A percentile compares a stretch with the other conserved stretches of the same genome.
Conservation (phyloP, 1,139 yeast species). For the Geotrichum carabidarum region DNA sequence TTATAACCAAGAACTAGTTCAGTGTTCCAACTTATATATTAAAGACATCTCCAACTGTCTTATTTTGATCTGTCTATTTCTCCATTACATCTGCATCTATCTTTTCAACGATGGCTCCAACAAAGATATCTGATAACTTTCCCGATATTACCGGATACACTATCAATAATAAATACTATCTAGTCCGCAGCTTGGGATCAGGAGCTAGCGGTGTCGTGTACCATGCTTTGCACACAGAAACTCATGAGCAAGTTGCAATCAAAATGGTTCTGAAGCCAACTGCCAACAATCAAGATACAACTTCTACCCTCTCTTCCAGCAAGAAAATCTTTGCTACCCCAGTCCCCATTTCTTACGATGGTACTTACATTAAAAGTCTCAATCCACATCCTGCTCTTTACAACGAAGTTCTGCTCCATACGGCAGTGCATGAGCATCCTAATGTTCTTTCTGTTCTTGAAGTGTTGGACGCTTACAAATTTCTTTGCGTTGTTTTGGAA, state of each 20-base stretch:
- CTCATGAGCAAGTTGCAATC: conserved; percentile 58
- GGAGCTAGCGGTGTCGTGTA: conserved; percentile 89
- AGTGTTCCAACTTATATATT: neutral
- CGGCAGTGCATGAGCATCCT: conserved; percentile 71
- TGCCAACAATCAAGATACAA: neutral
- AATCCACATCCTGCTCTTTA: conserved; percentile 35
- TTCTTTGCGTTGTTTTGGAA: conserved; percentile 71
- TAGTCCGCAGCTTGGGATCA: conserved; percentile 64
- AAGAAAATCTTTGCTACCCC: conserved; percentile 13
- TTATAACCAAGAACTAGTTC: neutral
- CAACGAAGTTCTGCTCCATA: conserved; percentile 68
- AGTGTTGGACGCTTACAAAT: conserved; percentile 44
- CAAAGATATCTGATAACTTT: conserved; percentile 11
- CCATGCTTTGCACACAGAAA: conserved; percentile 53
- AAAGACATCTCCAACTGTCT: neutral
- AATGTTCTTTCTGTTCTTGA: conserved; percentile 70
- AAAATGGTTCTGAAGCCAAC: conserved; percentile 57
- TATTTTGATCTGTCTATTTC: neutral
- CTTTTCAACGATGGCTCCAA: conserved; percentile 3
- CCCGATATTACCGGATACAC: conserved; percentile 26
- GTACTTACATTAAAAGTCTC: conserved; percentile 21
- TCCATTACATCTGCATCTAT: neutral
- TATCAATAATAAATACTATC: conserved; percentile 44
- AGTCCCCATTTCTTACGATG: conserved; percentile 30
- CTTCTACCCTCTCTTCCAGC: neutral